Percentiles rank a stretch among this genome's conserved stretches.
These are phyloP conservation scores for Odonthalia washingtoniensis DNA, from an alignment of 31 red algal species.

Conservation along the genomic window DNA sequence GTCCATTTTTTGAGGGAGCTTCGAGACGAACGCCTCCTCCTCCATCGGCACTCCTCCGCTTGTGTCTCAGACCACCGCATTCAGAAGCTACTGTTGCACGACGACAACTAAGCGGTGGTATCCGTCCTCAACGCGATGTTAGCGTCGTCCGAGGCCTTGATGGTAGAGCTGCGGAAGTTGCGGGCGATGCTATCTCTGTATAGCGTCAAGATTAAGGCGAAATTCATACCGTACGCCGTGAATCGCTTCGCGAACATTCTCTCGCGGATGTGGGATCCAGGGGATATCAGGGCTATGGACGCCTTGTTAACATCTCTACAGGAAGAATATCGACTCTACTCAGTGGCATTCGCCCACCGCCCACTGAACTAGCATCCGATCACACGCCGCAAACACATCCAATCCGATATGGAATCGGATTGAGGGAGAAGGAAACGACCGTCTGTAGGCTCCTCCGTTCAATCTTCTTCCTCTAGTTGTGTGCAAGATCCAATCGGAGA, in stretches of 20 bases:
- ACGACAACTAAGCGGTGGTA: constrained; percentile 52
- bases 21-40: constrained; percentile 11
- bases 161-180: constrained; percentile 34
- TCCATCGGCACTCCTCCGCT: not conserved
- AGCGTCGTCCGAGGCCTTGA: constrained; percentile 23
- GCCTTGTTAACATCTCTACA: constrained; percentile 1
- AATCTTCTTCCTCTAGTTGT: not conserved
- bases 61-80: not conserved
- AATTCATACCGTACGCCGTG: constrained; percentile 30
- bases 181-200: not conserved
- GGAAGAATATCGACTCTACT: not conserved
- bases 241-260: constrained; percentile 30
- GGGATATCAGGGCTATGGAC: constrained; percentile 7
- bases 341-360: not conserved
- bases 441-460: not conserved
- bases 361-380: not conserved
- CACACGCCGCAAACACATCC: not conserved
- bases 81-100: constrained; percentile 6
- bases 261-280: constrained; percentile 44
- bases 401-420: not conserved
- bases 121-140: constrained; percentile 43
- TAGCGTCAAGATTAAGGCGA: constrained; percentile 33
- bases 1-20: constrained; percentile 23
- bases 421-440: not conserved
- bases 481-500: constrained; percentile 22